A percentile compares a stretch with the other conserved stretches of the same genome.
phyloP scores from a whole-genome alignment of 2,329 filamentous ascomycete genomes.

The Talaromyces sp. region DNA sequence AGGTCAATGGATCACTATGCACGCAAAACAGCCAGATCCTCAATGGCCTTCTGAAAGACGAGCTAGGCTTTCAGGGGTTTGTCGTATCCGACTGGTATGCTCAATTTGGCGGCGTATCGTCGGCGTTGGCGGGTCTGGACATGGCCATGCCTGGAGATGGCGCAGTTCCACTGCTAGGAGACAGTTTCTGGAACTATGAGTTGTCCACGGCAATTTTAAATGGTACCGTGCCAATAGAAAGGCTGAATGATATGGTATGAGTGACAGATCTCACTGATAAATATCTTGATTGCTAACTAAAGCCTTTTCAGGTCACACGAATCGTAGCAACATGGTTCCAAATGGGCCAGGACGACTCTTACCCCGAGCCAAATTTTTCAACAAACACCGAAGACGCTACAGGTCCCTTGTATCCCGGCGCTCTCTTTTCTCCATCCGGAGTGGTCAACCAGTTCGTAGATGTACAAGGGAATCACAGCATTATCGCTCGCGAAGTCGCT shows the following conservation, averaged over 20 bases:
- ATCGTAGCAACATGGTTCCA: slow-evolving; percentile 57
- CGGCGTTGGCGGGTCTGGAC: slow-evolving; percentile 61
- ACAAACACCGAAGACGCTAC: slow-evolving; percentile 54
- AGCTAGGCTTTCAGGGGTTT: slow-evolving; percentile 68
- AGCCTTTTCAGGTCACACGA: slow-evolving; percentile 44
- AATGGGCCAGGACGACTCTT: slow-evolving; percentile 56
- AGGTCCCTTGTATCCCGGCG: slow-evolving; percentile 56
- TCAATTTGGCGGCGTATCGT: slow-evolving; percentile 57
- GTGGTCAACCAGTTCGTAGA: slow-evolving; percentile 67
- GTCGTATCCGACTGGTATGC: slow-evolving; percentile 69
- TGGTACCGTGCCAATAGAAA: slow-evolving; percentile 53
- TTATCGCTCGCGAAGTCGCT: slow-evolving; percentile 50
- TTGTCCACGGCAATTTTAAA: slow-evolving; percentile 55
- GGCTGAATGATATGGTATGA: slow-evolving; percentile 51
- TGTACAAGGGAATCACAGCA: slow-evolving; percentile 52
- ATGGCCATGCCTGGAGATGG: slow-evolving; percentile 67
- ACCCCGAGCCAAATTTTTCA: slow-evolving; percentile 57
- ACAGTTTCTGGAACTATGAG: slow-evolving; percentile 54
- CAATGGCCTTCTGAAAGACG: slow-evolving; percentile 68
- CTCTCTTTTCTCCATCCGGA: slow-evolving; percentile 57
- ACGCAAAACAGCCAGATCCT: slow-evolving; percentile 66
- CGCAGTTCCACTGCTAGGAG: slow-evolving; percentile 50
- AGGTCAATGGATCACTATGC: slow-evolving; percentile 63
- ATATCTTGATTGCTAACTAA: slow-evolving; percentile 15
- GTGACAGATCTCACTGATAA: neutral